These are phyloP conservation scores for Pyrenophora tritici-repentis DNA, from an alignment of 2,329 filamentous ascomycete species.

Conservation along the genomic window DNA sequence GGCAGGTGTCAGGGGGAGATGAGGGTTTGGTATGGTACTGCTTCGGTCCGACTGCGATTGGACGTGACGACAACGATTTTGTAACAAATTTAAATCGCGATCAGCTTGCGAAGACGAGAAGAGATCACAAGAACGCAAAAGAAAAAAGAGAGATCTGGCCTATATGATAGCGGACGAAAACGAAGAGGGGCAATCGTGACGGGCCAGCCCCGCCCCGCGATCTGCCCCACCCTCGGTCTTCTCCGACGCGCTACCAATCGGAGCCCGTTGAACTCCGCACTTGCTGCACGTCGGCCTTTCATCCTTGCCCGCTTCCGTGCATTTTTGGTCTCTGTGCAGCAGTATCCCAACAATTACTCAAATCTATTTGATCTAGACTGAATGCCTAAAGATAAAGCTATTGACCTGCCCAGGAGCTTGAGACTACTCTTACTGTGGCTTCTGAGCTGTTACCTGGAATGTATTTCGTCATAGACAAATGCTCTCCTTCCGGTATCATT, in stretches of 20 bases:
- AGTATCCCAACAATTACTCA: background rate
- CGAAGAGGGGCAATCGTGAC: background rate
- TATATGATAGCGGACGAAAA: background rate
- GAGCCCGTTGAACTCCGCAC: conserved; percentile 12
- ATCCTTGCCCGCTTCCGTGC: background rate
- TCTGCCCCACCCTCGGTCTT: conserved; percentile 6
- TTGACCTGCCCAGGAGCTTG: too few relatives aligned
- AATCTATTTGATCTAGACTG: too few relatives aligned
- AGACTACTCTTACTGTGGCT: too few relatives aligned
- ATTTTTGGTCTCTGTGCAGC: background rate
- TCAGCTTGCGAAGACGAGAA: background rate
- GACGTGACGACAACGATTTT: background rate
- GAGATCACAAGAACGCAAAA: too few relatives aligned
- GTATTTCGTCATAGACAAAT: too few relatives aligned
- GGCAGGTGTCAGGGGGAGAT: background rate
- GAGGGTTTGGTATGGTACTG: background rate
- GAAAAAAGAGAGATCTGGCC: too few relatives aligned
- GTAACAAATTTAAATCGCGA: background rate
- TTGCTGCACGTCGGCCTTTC: background rate
- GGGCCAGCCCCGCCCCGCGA: conserved; percentile 5
- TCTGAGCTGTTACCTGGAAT: too few relatives aligned
- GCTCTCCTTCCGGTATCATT: too few relatives aligned
- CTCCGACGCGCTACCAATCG: conserved; percentile 11
- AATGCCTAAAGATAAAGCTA: too few relatives aligned
- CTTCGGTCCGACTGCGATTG: background rate